Percentiles rank a stretch among this genome's conserved stretches.
These are phyloP conservation scores for Stentor roeselii DNA, from an alignment of 73 alveolate species.

Conservation along the genomic window DNA sequence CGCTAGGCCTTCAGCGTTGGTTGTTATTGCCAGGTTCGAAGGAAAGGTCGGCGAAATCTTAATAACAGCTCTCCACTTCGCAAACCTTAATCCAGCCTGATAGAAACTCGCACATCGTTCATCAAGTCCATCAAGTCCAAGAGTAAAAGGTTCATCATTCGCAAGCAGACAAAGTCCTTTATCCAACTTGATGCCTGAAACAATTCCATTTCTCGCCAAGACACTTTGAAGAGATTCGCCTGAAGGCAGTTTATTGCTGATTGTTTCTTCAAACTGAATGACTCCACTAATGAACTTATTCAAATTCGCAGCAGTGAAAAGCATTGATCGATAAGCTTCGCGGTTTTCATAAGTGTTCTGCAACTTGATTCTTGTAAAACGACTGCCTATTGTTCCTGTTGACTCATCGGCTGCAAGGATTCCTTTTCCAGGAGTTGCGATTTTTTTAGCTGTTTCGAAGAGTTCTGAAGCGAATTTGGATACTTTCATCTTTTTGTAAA, in stretches of 20 bases:
- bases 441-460: constrained; percentile 77
- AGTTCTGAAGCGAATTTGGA: constrained; percentile 76
- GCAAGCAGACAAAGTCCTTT: constrained; percentile 81
- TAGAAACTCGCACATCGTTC: constrained; percentile 82
- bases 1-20: constrained; percentile 91
- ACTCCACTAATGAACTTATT: constrained; percentile 91
- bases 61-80: constrained; percentile 97
- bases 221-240: constrained; percentile 85
- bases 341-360: constrained; percentile 92
- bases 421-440: constrained; percentile 92
- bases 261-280: constrained; percentile 94
- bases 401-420: constrained; percentile 98
- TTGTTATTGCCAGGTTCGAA: constrained; percentile 70
- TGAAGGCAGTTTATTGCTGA: constrained; percentile 75
- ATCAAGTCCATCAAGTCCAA: constrained; percentile 59
- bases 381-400: constrained; percentile 91
- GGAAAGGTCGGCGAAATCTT: constrained; percentile 76
- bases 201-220: constrained; percentile 72
- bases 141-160: constrained; percentile 89
- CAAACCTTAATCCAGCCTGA: constrained; percentile 90
- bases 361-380: constrained; percentile 75
- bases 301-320: constrained; percentile 84
- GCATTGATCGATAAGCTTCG: constrained; percentile 86
- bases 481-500: background rate
- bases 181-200: constrained; percentile 97